A percentile compares a stretch with the other conserved stretches of the same genome.
Evolutionary conservation across 192 early-diverging fungal species (phyloP).

Genomic region (Gamsiella multidivaricata): DNA sequence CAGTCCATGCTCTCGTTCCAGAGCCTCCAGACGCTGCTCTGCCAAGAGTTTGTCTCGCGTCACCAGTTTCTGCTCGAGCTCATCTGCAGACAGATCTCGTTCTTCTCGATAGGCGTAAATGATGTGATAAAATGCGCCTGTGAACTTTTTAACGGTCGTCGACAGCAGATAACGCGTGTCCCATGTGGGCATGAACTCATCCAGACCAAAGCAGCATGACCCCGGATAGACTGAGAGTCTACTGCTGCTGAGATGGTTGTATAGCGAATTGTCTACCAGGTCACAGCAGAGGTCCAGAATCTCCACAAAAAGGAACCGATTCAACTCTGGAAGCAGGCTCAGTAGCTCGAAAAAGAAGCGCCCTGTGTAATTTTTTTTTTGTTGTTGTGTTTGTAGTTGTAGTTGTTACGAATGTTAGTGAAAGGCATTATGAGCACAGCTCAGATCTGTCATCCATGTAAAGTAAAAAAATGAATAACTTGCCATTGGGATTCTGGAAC

Average conservation of each 20-base stretch:
- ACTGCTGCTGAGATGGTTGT: conserved; percentile 26
- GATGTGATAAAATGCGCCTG: conserved; percentile 31
- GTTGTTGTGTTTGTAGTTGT: background rate
- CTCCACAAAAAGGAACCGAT: conserved; percentile 52
- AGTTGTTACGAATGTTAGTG: background rate
- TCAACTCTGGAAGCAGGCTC: conserved; percentile 32
- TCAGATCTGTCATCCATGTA: too few relatives aligned
- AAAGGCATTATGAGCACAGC: background rate
- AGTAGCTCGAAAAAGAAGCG: conserved; percentile 44
- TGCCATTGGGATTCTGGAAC: conserved; percentile 50
- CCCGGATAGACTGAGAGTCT: conserved; percentile 47
- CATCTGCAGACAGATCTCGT: conserved; percentile 29
- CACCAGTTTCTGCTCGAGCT: conserved; percentile 30
- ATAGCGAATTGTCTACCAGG: conserved; percentile 25
- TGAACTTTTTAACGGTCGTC: conserved; percentile 19
- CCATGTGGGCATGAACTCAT: conserved; percentile 50
- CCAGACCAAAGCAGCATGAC: conserved; percentile 47
- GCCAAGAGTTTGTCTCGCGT: conserved; percentile 10
- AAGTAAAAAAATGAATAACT: background rate
- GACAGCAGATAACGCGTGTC: conserved; percentile 43
- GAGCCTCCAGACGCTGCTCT: conserved; percentile 19
- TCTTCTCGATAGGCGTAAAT: conserved; percentile 45
- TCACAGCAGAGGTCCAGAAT: conserved; percentile 46
- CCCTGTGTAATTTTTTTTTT: conserved; percentile 11
- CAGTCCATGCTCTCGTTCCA: conserved; percentile 32